A percentile compares a stretch with the other conserved stretches of the same genome.
Conservation (phyloP, 2,329 filamentous ascomycete species). For the Graphiopsis chlorocephala region DNA sequence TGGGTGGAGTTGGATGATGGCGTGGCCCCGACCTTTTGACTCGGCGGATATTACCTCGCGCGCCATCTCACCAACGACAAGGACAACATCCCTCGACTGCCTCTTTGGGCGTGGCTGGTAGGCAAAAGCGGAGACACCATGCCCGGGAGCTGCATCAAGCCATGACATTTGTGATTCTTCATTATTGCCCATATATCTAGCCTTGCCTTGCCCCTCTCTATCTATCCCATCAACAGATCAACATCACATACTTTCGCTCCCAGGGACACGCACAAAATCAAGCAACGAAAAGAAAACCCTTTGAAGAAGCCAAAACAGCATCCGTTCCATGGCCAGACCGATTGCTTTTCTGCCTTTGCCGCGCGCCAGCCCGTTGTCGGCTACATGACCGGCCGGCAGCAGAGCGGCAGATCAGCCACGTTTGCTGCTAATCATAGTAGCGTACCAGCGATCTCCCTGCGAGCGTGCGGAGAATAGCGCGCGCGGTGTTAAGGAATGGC, state of each 20-base stretch:
- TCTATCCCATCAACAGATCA: background rate
- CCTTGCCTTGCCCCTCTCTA: background rate
- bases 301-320: slow-evolving; percentile 8
- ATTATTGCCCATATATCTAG: background rate
- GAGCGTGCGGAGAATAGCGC: slow-evolving; percentile 12
- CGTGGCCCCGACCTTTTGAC: background rate
- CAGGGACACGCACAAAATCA: background rate
- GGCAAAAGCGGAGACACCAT: background rate
- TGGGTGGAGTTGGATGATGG: background rate
- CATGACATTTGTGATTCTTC: background rate
- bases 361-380: slow-evolving; percentile 1
- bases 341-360: background rate
- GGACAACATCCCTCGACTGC: background rate
- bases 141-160: background rate
- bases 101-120: background rate
- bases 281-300: slow-evolving; percentile 6
- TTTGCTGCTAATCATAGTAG: slow-evolving; percentile 8
- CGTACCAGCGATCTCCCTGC: slow-evolving; percentile 12
- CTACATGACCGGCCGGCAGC: background rate
- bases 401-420: slow-evolving; percentile 10
- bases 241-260: background rate
- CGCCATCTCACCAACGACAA: slow-evolving; percentile 3
- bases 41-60: background rate
- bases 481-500: slow-evolving; percentile 2
- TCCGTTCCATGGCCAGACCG: slow-evolving; percentile 1